Evolutionary conservation across 225 moss, liverwort and hornwort genomes (phyloP).

Genomic region (Ulota crispa): DNA sequence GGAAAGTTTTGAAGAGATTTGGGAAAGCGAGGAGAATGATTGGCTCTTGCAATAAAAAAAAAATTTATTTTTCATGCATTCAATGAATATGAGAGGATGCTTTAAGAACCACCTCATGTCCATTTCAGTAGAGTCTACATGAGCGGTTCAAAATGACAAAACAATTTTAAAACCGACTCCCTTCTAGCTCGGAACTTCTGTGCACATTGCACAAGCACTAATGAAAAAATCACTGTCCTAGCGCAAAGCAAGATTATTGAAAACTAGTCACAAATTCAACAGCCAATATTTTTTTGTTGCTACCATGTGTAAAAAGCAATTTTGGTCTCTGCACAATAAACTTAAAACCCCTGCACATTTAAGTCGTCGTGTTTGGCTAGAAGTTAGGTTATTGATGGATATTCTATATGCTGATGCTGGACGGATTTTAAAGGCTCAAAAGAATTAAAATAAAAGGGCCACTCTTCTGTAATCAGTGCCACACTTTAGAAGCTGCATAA

Average conservation of each 20-base stretch:
- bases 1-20: too few species aligned
- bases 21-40: too few species aligned
- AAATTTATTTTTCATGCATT: too few species aligned
- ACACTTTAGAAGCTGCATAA: background rate
- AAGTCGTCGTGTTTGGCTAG: background rate
- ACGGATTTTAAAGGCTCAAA: background rate
- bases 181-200: too few species aligned
- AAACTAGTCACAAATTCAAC: background rate
- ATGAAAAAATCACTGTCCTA: background rate
- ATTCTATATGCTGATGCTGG: background rate
- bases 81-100: too few species aligned
- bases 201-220: background rate
- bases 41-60: too few species aligned
- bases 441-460: too few species aligned
- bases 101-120: too few species aligned
- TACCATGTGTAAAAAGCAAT: background rate
- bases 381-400: background rate
- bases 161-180: too few species aligned
- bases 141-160: too few species aligned
- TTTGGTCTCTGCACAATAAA: background rate
- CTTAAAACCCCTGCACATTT: background rate
- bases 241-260: background rate
- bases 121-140: too few species aligned
- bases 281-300: background rate
- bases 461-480: background rate